Percentiles rank a stretch among this genome's conserved stretches.
Evolutionary conservation across 495 filamentous ascomycete species (phyloP).

Genomic region (Chaetomium tenue): DNA sequence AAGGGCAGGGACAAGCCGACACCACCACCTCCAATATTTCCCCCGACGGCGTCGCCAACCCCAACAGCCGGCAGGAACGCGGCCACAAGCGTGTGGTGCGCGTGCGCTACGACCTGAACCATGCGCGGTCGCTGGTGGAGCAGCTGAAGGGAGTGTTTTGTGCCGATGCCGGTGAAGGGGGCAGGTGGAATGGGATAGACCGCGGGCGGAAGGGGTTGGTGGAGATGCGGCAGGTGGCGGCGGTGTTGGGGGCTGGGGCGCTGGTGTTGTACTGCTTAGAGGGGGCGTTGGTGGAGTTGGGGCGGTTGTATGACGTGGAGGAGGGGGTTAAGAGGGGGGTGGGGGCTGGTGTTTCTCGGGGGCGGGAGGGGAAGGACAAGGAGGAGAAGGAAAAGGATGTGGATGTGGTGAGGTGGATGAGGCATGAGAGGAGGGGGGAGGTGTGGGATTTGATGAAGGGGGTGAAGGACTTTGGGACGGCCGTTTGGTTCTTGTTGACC

Average conservation of each 20-base stretch:
- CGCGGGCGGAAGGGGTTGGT: background rate
- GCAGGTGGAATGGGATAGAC: background rate
- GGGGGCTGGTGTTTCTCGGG: no score
- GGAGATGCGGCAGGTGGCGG: constrained; percentile 1
- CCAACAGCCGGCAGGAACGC: background rate
- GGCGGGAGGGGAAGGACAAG: background rate
- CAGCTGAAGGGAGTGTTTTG: background rate
- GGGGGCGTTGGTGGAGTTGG: background rate
- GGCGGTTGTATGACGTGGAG: background rate
- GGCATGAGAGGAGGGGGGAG: background rate
- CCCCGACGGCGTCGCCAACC: background rate
- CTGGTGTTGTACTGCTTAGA: background rate
- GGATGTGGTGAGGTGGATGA: constrained; percentile 1
- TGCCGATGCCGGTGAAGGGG: background rate
- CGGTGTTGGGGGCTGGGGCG: constrained; percentile 4
- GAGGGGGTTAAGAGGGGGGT: background rate
- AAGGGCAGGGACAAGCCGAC: background rate
- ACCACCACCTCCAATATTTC: background rate
- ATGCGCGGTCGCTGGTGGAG: background rate
- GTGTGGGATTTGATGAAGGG: constrained; percentile 13
- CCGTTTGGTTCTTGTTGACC: background rate
- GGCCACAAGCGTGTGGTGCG: background rate
- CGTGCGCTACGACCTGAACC: background rate
- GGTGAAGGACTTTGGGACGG: constrained; percentile 7
- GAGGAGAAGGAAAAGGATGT: background rate